Conservation (phyloP, 257 asterid species). For the Galeopsis tetrahit region DNA sequence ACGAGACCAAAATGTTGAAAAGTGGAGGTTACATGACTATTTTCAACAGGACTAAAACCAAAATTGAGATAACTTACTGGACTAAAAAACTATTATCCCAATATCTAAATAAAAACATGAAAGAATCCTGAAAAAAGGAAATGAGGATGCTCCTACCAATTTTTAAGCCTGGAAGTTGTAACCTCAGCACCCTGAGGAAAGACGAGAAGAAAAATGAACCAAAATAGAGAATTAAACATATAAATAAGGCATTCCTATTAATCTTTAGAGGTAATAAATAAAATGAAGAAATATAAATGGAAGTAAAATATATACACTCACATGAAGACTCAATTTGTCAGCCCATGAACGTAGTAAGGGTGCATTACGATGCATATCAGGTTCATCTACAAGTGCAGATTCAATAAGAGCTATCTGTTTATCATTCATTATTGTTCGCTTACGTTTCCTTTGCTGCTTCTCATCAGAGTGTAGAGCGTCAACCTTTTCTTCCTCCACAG, state of each 20-base stretch:
- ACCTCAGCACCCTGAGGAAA: slow-evolving; percentile 92
- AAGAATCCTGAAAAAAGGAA: slow-evolving; percentile 17
- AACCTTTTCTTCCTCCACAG: slow-evolving; percentile 63
- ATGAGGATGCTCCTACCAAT: slow-evolving; percentile 63
- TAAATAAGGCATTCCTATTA: background rate
- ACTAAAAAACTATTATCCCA: background rate
- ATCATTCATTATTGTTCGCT: slow-evolving; percentile 91
- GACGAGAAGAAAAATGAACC: slow-evolving; percentile 31
- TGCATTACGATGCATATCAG: slow-evolving; percentile 91
- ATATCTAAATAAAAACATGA: slow-evolving; percentile 12
- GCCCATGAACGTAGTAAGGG: slow-evolving; percentile 67
- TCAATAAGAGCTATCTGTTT: slow-evolving; percentile 77
- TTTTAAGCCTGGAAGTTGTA: slow-evolving; percentile 86
- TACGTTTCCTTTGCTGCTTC: slow-evolving; percentile 87
- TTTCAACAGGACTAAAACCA: no score
- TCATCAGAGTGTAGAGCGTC: slow-evolving; percentile 69
- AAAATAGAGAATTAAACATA: slow-evolving; percentile 23
- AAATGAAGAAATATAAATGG: background rate
- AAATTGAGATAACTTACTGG: background rate
- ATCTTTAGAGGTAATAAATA: slow-evolving; percentile 11
- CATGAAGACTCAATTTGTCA: slow-evolving; percentile 75
- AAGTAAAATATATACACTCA: slow-evolving; percentile 41
- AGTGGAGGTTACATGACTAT: no score
- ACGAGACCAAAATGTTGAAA: no score
- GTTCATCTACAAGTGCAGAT: slow-evolving; percentile 77